Conservation (phyloP, 371 early-diverging fungal genomes). For the Apophysomyces sp. region DNA sequence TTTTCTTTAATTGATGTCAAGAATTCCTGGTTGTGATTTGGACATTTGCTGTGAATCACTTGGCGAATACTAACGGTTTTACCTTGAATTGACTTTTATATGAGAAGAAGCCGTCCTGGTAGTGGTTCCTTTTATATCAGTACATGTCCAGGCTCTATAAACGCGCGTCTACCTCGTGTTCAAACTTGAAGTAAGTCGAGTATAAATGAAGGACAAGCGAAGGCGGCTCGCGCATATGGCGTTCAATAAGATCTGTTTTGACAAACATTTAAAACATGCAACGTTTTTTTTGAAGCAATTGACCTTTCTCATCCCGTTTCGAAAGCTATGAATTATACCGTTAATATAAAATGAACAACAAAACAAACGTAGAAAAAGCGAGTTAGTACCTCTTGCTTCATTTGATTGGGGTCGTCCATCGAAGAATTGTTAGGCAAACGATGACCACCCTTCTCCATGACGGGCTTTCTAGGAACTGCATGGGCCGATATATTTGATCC, state of each 20-base stretch:
- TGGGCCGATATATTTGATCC: slow-evolving; percentile 23
- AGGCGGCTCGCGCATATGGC: slow-evolving; percentile 45
- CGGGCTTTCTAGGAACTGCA: not conserved
- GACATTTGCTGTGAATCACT: not conserved
- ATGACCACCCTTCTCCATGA: not conserved
- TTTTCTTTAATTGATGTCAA: slow-evolving; percentile 55
- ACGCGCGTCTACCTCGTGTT: slow-evolving; percentile 50
- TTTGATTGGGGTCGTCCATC: not conserved
- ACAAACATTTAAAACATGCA: not conserved
- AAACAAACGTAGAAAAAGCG: not conserved
- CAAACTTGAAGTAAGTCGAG: slow-evolving; percentile 65
- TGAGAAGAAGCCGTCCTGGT: slow-evolving; percentile 61
- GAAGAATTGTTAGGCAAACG: not conserved
- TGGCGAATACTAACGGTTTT: not conserved
- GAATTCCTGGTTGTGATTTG: slow-evolving; percentile 44
- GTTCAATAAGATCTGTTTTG: slow-evolving; percentile 38
- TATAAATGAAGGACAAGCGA: slow-evolving; percentile 59
- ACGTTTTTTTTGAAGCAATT: not conserved
- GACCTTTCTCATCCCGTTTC: slow-evolving; percentile 16
- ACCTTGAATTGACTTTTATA: slow-evolving; percentile 67
- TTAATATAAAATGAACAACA: too few species aligned
- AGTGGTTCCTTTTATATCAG: not conserved
- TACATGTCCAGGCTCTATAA: not conserved
- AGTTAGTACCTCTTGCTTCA: not conserved
- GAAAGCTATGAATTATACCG: too few species aligned